Conservation (phyloP, 2,329 filamentous ascomycete species). For the Macrophomina tecta region DNA sequence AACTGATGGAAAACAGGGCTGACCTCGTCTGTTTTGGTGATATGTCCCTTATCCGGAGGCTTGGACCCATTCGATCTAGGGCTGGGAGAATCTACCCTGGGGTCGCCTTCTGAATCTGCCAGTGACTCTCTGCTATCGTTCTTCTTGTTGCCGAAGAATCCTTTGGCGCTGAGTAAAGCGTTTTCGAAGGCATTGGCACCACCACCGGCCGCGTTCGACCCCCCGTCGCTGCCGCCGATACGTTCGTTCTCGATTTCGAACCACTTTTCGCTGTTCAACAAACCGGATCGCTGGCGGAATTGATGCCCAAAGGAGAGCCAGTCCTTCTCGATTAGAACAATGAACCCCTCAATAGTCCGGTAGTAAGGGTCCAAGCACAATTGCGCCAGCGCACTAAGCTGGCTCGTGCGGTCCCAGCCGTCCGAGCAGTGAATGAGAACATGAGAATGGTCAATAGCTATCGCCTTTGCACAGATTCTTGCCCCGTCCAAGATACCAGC, state of each 20-base stretch:
- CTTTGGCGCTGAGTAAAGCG: constrained; percentile 81
- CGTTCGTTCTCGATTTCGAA: constrained; percentile 85
- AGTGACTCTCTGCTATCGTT: constrained; percentile 69
- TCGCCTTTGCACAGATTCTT: constrained; percentile 80
- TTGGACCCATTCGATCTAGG: constrained; percentile 38
- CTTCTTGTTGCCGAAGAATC: constrained; percentile 80
- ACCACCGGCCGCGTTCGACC: constrained; percentile 56
- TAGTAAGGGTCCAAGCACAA: constrained; percentile 96
- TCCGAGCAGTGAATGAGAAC: constrained; percentile 98
- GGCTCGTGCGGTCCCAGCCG: constrained; percentile 96
- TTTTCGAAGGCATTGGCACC: constrained; percentile 81
- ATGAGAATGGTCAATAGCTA: constrained; percentile 91
- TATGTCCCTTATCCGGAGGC: constrained; percentile 59
- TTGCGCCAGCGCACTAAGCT: constrained; percentile 89
- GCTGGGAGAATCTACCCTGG: constrained; percentile 31
- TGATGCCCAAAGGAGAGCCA: constrained; percentile 98
- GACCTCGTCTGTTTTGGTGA: constrained; percentile 85
- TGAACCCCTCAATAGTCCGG: constrained; percentile 91
- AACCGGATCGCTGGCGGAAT: constrained; percentile 91
- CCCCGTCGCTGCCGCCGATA: constrained; percentile 59
- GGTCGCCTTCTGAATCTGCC: constrained; percentile 65
- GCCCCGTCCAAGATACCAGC: constrained; percentile 82
- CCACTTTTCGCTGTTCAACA: constrained; percentile 90
- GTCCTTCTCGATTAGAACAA: constrained; percentile 93
- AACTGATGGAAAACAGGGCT: constrained; percentile 98